Conservation (phyloP, 306 rosid genomes). For the Castanospermum australe region DNA sequence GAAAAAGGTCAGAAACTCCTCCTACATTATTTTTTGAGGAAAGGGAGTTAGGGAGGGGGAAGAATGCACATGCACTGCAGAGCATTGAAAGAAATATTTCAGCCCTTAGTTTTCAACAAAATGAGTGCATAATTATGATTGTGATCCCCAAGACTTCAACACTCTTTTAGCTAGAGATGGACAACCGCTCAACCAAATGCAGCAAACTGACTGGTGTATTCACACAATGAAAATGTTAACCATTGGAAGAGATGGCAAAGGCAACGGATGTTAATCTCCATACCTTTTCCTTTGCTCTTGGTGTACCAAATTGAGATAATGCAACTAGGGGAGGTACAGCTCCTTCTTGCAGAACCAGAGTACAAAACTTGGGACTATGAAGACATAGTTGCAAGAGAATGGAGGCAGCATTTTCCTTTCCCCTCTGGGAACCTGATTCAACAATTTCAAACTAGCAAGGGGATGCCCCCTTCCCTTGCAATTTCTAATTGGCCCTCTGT, state of each 20-base stretch:
- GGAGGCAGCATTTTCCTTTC: conserved; percentile 92
- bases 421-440: conserved; percentile 86
- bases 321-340: conserved; percentile 97
- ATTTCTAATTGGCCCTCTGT: conserved; percentile 75
- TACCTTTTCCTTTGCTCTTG: conserved; percentile 98
- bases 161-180: not conserved
- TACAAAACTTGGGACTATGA: conserved; percentile 83
- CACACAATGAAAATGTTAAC: not conserved
- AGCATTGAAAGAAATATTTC: not conserved
- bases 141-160: not conserved
- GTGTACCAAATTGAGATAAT: conserved; percentile 84
- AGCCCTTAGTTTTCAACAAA: conserved; percentile 15
- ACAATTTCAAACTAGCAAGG: conserved; percentile 82
- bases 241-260: conserved; percentile 2
- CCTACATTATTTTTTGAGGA: not conserved
- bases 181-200: not conserved
- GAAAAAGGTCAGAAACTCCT: not conserved
- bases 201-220: not conserved
- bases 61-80: not conserved
- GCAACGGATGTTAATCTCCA: not conserved
- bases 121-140: not conserved
- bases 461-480: conserved; percentile 76
- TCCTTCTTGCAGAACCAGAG: conserved; percentile 95
- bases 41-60: not conserved
- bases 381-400: conserved; percentile 84